Base-by-base conservation (phyloP, 2,329 filamentous ascomycete genomes). In the Triangularia setosa region DNA sequence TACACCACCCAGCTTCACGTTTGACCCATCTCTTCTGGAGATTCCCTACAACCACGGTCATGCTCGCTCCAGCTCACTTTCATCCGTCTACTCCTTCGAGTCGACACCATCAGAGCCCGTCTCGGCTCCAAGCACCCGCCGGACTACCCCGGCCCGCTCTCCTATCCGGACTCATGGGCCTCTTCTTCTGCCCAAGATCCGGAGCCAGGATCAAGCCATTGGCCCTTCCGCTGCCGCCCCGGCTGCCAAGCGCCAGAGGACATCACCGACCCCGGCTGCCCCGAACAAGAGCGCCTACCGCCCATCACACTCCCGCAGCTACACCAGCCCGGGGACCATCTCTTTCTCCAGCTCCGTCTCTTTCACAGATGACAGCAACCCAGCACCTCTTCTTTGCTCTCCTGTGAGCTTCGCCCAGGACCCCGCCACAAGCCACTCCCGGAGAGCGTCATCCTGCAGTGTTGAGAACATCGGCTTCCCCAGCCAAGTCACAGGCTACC, bases 181-280 rank as follows among this genome's bases (percentile, higher is more conserved):
- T 60, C 81, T 92, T 58, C 81, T 96, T 65, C 83, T 96, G 30
- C 92, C 92, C 73, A 95, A 93, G 83, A 93, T 96, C 79, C 86
- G 92, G 66, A 86, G 86, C 48, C 92, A 95, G 78, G 92, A 96
- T 78, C 90, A 94, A 77, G 83, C 89, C 67, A 85, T 92, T 67
- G 86, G 88, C 69, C 84, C 84, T 48, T 80, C 69, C 66, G 84
- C 88, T 68, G 84, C 80, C 48, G 80, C 81, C 60, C 74, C 75
- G 28, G 73, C 77, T 18, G 80, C 83, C 55, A 87, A 90, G 77
- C 84, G 87, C 72, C 73, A 84, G 77, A 75, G 86, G 81, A 80
- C 84, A 75, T 75, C 83, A 72, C 77, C 83, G 76, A 70, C 78
- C 73, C 70, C 81, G 64, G 67, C 69, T 75, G 68, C 27, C 61